A percentile compares a stretch with the other conserved stretches of the same genome.
Conservation (phyloP, 2,329 filamentous ascomycete genomes). For the Fusarium sp. region DNA sequence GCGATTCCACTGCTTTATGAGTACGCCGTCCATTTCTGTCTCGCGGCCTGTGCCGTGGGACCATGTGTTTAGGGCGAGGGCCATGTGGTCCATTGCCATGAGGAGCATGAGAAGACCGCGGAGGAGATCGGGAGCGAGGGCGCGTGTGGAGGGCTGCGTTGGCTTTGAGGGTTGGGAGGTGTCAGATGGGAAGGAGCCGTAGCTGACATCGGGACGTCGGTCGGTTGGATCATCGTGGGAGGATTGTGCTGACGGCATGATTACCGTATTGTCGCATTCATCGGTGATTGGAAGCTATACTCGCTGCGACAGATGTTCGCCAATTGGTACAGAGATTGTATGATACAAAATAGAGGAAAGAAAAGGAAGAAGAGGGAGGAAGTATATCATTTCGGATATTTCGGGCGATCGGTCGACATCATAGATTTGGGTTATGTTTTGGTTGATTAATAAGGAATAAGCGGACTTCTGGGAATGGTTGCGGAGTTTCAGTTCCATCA, state of each 20-base stretch:
- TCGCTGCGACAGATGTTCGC: neutral
- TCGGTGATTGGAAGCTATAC: neutral
- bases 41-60: slow-evolving; percentile 53
- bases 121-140: slow-evolving; percentile 58
- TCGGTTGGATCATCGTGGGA: neutral
- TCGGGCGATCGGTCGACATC: slow-evolving; percentile 32
- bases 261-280: neutral
- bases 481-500: slow-evolving; percentile 19
- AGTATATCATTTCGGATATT: slow-evolving; percentile 12
- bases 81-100: slow-evolving; percentile 59
- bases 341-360: neutral
- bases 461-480: slow-evolving; percentile 3
- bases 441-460: slow-evolving; percentile 27
- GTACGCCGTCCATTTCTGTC: slow-evolving; percentile 52
- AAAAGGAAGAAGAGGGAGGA: neutral
- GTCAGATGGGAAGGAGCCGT: slow-evolving; percentile 17
- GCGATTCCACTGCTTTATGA: slow-evolving; percentile 54
- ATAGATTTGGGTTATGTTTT: neutral
- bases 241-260: slow-evolving; percentile 2
- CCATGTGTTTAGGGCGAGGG: slow-evolving; percentile 56
- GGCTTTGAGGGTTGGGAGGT: slow-evolving; percentile 30
- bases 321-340: neutral
- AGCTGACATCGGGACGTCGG: neutral
- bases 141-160: slow-evolving; percentile 45
- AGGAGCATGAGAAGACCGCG: slow-evolving; percentile 58